phyloP scores from a whole-genome alignment of 345 rosid species.

The Populus nigra region DNA sequence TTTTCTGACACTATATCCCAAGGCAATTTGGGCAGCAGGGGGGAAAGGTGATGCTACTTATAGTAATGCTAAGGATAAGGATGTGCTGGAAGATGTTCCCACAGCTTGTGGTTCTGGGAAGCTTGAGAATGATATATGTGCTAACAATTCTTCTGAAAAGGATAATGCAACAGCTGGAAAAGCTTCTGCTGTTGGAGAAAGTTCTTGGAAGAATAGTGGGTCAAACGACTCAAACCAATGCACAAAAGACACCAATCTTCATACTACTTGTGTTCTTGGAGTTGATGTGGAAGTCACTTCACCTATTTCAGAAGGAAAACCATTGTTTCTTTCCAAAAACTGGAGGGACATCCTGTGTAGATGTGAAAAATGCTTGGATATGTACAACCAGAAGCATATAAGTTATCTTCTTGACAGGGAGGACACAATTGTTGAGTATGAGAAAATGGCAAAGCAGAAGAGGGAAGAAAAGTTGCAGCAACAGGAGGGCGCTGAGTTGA shows the following conservation, averaged over 20 bases:
- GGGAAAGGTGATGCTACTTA: slow-evolving; percentile 18
- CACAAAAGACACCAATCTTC: slow-evolving; percentile 15
- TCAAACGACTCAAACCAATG: slow-evolving; percentile 27
- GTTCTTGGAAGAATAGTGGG: slow-evolving; percentile 38
- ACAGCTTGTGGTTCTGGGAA: slow-evolving; percentile 36
- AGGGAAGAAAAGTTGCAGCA: slow-evolving; percentile 87
- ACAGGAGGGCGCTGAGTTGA: slow-evolving; percentile 68
- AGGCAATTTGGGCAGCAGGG: slow-evolving; percentile 52
- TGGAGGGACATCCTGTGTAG: slow-evolving; percentile 86
- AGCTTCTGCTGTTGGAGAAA: slow-evolving; percentile 38
- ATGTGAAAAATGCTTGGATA: slow-evolving; percentile 65
- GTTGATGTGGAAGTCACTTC: slow-evolving; percentile 15
- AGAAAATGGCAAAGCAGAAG: slow-evolving; percentile 76
- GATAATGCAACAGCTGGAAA: slow-evolving; percentile 14
- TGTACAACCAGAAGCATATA: slow-evolving; percentile 57
- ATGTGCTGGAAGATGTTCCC: slow-evolving; percentile 39
- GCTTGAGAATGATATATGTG: slow-evolving; percentile 35
- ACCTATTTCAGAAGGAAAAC: slow-evolving; percentile 44
- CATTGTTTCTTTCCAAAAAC: slow-evolving; percentile 73
- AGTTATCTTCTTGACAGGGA: slow-evolving; percentile 72
- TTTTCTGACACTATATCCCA: slow-evolving; percentile 64
- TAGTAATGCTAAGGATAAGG: slow-evolving; percentile 47
- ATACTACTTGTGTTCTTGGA: slow-evolving; percentile 44
- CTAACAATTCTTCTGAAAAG: slow-evolving; percentile 20
- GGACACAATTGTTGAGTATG: slow-evolving; percentile 86